Conservation (phyloP, 2,329 filamentous ascomycete genomes). For the Fusarium praegraminearum region DNA sequence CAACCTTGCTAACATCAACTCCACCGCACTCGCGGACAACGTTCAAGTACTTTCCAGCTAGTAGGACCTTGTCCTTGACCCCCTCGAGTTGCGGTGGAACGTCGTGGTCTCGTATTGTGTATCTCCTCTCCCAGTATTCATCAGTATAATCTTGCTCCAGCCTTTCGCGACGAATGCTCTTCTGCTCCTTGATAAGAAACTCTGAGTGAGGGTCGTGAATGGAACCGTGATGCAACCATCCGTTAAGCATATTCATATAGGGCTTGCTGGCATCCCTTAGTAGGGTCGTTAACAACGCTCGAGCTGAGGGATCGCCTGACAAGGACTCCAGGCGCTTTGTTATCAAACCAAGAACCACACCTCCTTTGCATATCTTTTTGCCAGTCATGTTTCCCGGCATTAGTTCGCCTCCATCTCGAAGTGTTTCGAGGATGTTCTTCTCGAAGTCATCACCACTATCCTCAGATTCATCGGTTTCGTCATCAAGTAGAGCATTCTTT, state of each 20-base stretch:
- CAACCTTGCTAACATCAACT: conserved; percentile 90
- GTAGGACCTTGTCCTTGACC: conserved; percentile 92
- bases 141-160: conserved; percentile 97
- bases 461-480: conserved; percentile 77
- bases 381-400: conserved; percentile 81
- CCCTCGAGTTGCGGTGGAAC: conserved; percentile 91
- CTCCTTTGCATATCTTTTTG: conserved; percentile 97
- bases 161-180: conserved; percentile 90
- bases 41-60: conserved; percentile 97
- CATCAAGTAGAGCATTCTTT: conserved; percentile 87
- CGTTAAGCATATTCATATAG: conserved; percentile 98
- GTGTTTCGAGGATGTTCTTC: conserved; percentile 89
- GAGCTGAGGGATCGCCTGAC: conserved; percentile 92
- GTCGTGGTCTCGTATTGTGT: conserved; percentile 91
- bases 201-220: conserved; percentile 95
- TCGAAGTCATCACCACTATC: conserved; percentile 88
- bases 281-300: conserved; percentile 82
- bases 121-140: conserved; percentile 98
- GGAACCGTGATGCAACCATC: conserved; percentile 96
- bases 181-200: conserved; percentile 95
- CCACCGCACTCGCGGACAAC: conserved; percentile 97
- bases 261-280: conserved; percentile 89
- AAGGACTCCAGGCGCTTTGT: conserved; percentile 87
- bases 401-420: conserved; percentile 87
- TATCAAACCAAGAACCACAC: conserved; percentile 88